Evolutionary conservation across 495 filamentous ascomycete genomes (phyloP).

Genomic region (Talaromyces wortmannii): DNA sequence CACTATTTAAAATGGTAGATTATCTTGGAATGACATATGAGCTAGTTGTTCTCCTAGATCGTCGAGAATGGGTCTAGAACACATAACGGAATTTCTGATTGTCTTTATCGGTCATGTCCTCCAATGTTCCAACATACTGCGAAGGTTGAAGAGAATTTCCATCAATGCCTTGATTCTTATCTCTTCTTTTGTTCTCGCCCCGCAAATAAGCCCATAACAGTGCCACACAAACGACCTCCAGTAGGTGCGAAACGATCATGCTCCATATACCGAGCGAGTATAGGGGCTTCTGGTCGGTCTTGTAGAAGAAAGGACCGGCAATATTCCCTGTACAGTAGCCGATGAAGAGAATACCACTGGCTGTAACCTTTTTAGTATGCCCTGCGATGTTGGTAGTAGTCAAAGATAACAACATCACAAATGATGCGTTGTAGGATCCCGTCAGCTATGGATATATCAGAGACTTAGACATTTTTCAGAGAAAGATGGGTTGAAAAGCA

Average conservation of each 20-base stretch:
- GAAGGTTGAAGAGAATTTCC: no score
- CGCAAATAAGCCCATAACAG: slow-evolving; percentile 40
- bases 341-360: slow-evolving; percentile 51
- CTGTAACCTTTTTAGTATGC: slow-evolving; percentile 58
- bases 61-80: no score
- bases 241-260: slow-evolving; percentile 54
- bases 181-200: slow-evolving; percentile 50
- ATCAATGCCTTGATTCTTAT: slow-evolving; percentile 29
- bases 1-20: no score
- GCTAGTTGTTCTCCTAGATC: no score
- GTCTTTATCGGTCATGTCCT: no score
- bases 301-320: slow-evolving; percentile 57
- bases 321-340: slow-evolving; percentile 48
- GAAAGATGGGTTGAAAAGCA: no score
- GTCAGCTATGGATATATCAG: slow-evolving; percentile 18
- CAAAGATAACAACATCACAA: slow-evolving; percentile 51
- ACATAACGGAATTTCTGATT: no score
- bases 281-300: slow-evolving; percentile 30
- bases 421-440: slow-evolving; percentile 54
- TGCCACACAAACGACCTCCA: slow-evolving; percentile 42
- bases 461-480: no score
- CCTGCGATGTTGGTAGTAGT: slow-evolving; percentile 51
- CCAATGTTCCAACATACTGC: no score
- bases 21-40: no score
- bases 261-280: slow-evolving; percentile 56